These are phyloP conservation scores for Coelastrella sp. DNA, from an alignment of 139 green algal genomes.

Conservation along the genomic window DNA sequence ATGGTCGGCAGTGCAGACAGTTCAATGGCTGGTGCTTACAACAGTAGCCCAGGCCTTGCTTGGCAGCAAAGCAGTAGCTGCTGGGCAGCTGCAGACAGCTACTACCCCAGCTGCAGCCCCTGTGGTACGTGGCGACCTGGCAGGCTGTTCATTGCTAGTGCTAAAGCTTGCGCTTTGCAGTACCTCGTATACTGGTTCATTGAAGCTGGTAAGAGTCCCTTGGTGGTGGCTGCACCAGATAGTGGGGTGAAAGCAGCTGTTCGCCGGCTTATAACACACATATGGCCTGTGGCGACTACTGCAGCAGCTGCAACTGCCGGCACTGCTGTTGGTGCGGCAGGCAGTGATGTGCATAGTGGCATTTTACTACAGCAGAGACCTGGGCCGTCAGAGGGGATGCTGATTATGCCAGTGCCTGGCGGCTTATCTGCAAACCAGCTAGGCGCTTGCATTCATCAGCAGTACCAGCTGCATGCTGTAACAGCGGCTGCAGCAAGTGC, in stretches of 20 bases:
- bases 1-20: neutral
- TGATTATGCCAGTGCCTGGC: neutral
- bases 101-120: neutral
- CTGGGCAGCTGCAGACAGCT: neutral
- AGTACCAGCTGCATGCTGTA: neutral
- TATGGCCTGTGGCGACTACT: neutral
- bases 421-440: neutral
- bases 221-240: neutral
- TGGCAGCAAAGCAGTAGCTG: neutral
- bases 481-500: neutral
- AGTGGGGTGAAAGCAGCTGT: neutral
- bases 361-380: neutral
- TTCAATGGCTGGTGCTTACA: neutral
- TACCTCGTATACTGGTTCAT: neutral
- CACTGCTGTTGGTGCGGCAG: neutral
- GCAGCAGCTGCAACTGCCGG: too few relatives aligned
- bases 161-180: conserved; percentile 18
- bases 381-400: too few relatives aligned
- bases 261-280: neutral
- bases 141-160: neutral
- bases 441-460: neutral
- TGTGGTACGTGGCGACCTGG: neutral
- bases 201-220: neutral
- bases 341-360: neutral
- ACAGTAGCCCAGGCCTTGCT: neutral